Conservation (phyloP, 2,329 filamentous ascomycete species). For the Acrodontium crateriforme region DNA sequence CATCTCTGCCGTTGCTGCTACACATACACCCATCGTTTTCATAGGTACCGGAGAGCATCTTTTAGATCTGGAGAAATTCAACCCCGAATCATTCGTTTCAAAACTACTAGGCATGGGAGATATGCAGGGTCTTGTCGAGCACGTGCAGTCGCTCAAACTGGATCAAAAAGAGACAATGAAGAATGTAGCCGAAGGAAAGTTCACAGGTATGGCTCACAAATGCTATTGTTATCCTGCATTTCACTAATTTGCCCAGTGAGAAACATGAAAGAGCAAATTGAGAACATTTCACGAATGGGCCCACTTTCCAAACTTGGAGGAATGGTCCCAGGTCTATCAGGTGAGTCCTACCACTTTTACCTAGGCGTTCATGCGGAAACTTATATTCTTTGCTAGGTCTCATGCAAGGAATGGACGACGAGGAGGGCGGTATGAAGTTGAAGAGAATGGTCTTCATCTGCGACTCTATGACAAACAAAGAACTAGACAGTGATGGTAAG, state of each 20-base stretch:
- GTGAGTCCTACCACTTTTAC: too few species aligned
- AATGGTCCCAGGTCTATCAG: slow-evolving; percentile 93
- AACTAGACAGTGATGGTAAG: slow-evolving; percentile 90
- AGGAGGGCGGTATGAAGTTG: slow-evolving; percentile 83
- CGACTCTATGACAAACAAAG: slow-evolving; percentile 93
- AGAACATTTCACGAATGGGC: slow-evolving; percentile 99
- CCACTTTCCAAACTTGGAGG: slow-evolving; percentile 93
- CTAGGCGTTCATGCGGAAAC: too few species aligned
- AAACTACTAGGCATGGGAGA: slow-evolving; percentile 96
- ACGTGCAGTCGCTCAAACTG: slow-evolving; percentile 87
- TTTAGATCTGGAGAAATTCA: slow-evolving; percentile 85
- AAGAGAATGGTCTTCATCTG: slow-evolving; percentile 99
- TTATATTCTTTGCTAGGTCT: too few species aligned
- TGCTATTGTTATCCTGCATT: too few species aligned
- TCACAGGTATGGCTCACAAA: too few species aligned
- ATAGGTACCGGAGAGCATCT: slow-evolving; percentile 96
- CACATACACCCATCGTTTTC: slow-evolving; percentile 92
- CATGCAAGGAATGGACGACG: slow-evolving; percentile 94
- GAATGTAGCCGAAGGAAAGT: slow-evolving; percentile 92
- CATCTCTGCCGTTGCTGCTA: slow-evolving; percentile 93
- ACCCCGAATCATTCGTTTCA: slow-evolving; percentile 81
- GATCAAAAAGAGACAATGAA: slow-evolving; percentile 99
- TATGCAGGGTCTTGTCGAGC: slow-evolving; percentile 86
- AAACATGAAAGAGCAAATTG: slow-evolving; percentile 85
- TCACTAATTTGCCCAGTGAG: too few species aligned